A percentile compares a stretch with the other conserved stretches of the same genome.
Evolutionary conservation across 768 basidiomycete species (phyloP).

Genomic region (Arthromyces matolae): DNA sequence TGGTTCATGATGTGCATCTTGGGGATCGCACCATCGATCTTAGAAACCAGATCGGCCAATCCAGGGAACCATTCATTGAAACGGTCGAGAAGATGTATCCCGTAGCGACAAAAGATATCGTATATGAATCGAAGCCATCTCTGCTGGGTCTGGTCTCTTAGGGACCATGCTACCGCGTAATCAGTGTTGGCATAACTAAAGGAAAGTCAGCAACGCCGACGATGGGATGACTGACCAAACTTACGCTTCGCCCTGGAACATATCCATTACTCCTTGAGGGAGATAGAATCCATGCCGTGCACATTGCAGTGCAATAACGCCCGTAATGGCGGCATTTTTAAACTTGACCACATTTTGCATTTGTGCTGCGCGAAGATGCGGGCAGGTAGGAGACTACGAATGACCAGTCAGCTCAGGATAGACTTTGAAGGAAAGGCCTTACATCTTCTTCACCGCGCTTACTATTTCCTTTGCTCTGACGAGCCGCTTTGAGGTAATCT

Average conservation of each 20-base stretch:
- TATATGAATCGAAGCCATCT: constrained; percentile 24
- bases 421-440: too few relatives aligned
- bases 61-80: constrained; percentile 17
- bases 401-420: neutral
- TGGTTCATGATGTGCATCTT: constrained; percentile 29
- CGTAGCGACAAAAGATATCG: constrained; percentile 22
- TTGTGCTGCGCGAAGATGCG: constrained; percentile 21
- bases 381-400: constrained; percentile 20
- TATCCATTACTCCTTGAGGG: constrained; percentile 21
- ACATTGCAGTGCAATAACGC: constrained; percentile 28
- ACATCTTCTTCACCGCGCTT: neutral
- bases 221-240: neutral
- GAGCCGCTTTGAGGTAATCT: constrained; percentile 11
- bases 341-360: constrained; percentile 27
- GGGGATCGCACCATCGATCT: constrained; percentile 22
- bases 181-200: constrained; percentile 21
- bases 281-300: constrained; percentile 26
- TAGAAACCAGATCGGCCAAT: constrained; percentile 8
- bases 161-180: constrained; percentile 18
- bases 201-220: neutral
- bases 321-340: constrained; percentile 23
- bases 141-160: constrained; percentile 5
- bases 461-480: neutral
- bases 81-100: neutral
- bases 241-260: constrained; percentile 26